A percentile compares a stretch with the other conserved stretches of the same genome.
phyloP scores from a whole-genome alignment of 1,284 basidiomycete genomes.

The Ceratorhiza oryzae-sativae region DNA sequence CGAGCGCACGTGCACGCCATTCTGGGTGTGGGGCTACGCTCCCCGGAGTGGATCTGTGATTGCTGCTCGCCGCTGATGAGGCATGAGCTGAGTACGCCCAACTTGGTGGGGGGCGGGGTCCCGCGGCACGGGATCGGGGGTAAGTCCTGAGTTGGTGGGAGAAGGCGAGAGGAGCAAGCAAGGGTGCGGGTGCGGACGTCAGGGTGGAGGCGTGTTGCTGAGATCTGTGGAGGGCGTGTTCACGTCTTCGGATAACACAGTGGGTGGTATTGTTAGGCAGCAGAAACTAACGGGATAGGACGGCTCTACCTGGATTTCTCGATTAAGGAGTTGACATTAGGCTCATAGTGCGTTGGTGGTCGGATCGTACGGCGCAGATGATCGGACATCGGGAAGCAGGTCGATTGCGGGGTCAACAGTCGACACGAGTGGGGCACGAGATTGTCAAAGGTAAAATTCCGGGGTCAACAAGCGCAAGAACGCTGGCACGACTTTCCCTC shows the following conservation, averaged over 20 bases:
- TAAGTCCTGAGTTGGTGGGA: conserved; percentile 16
- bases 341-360: conserved; percentile 14
- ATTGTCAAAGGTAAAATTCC: conserved; percentile 21
- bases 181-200: not conserved
- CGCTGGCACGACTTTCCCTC: not conserved
- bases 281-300: not conserved
- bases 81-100: conserved; percentile 21
- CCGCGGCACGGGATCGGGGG: conserved; percentile 17
- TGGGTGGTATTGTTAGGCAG: not conserved
- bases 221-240: conserved; percentile 19
- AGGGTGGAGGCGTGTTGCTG: conserved; percentile 14
- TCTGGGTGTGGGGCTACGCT: conserved; percentile 1
- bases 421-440: conserved; percentile 4
- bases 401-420: not conserved
- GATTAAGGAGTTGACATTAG: conserved; percentile 17
- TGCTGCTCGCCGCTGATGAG: not conserved
- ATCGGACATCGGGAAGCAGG: conserved; percentile 17
- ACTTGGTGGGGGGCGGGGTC: conserved; percentile 26
- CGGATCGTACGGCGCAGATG: conserved; percentile 24
- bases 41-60: not conserved
- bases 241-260: not conserved
- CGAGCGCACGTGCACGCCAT: conserved; percentile 25
- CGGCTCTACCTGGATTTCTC: conserved; percentile 19
- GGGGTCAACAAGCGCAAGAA: conserved; percentile 16
- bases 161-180: conserved; percentile 14